These are phyloP conservation scores for Chamaecyparis obtusa DNA, from an alignment of 75 land plant genomes.

Conservation along the genomic window DNA sequence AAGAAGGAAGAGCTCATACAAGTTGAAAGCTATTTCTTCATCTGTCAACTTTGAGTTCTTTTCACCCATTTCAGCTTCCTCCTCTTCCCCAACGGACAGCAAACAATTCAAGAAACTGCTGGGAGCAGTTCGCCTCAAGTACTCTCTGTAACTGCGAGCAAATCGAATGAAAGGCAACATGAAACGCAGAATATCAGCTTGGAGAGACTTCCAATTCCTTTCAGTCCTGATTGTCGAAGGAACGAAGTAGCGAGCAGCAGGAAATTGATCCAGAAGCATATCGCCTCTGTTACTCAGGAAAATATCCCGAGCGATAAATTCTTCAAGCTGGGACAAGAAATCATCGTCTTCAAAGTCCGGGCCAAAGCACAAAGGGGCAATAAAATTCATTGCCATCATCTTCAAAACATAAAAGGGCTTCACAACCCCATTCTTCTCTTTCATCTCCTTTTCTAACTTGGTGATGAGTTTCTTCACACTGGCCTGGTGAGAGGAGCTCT, in stretches of 20 bases:
- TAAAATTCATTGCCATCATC: too few relatives aligned
- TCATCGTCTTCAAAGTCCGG: too few relatives aligned
- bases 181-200: neutral
- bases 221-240: too few relatives aligned
- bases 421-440: too few relatives aligned
- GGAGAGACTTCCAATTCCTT: neutral
- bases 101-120: neutral
- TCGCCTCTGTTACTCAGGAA: neutral
- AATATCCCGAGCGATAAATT: neutral
- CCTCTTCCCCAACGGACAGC: neutral
- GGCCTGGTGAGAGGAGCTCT: too few relatives aligned
- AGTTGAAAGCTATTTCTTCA: neutral
- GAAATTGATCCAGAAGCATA: neutral
- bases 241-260: neutral
- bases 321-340: neutral
- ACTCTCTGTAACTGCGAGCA: neutral
- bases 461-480: too few relatives aligned
- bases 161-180: neutral
- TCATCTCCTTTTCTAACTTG: too few relatives aligned
- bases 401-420: too few relatives aligned
- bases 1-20: slow-evolving; percentile 8
- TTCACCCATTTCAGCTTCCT: neutral
- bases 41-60: neutral
- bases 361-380: too few relatives aligned
- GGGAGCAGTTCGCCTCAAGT: neutral